Evolutionary conservation across 805 yeast genomes (phyloP), one percentile per base, ranked within the genome.

Genomic region (Candida tibetensis): DNA sequence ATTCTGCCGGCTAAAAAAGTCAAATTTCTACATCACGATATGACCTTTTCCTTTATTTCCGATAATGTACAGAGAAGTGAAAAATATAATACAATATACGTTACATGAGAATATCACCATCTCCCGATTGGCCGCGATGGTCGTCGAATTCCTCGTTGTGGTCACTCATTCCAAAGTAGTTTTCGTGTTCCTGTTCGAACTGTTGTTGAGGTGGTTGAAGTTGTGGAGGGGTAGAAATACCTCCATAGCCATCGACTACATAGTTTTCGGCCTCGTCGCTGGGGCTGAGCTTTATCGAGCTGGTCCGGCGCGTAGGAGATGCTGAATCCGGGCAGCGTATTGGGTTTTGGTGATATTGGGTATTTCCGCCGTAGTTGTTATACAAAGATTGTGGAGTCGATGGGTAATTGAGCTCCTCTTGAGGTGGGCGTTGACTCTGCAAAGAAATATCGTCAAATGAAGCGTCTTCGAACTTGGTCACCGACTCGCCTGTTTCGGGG

Each of bases 401-500:
- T 3, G 50, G 50, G 33, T 40, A 40, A 14, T n/a, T 27, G 17
- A 36, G 36, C n/a, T 30, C 36, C n/a, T 32, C 29, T 12, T 13
- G 14, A 18, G 22, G 31, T 22, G 27, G 38, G 34, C 25, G 7
- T 12, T 7, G 23, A 34, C 35, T 33, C 21, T 34, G 34, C 28
- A 57, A 57, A 22, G 53, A 40, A 30, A 50, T 40, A 33, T 54
- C 57, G 31, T 31, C 48, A 32, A 57, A 57, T 1, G 56, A 44
- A 9, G 46, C 53, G 48, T 74, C 72, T 51, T 78, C 82, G 39
- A 78, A 70, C 29, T 66, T 63, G 35, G 77, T 68, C 21, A 71
- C 63, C 41, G 60, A 52, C 34, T 72, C 69, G 37, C 78, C 78
- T 32, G 67, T 66, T 22, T 62, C 65, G 23, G 57, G 49, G 36